Conservation (phyloP, 169 alveolate genomes). For the Plasmodium yoelii region DNA sequence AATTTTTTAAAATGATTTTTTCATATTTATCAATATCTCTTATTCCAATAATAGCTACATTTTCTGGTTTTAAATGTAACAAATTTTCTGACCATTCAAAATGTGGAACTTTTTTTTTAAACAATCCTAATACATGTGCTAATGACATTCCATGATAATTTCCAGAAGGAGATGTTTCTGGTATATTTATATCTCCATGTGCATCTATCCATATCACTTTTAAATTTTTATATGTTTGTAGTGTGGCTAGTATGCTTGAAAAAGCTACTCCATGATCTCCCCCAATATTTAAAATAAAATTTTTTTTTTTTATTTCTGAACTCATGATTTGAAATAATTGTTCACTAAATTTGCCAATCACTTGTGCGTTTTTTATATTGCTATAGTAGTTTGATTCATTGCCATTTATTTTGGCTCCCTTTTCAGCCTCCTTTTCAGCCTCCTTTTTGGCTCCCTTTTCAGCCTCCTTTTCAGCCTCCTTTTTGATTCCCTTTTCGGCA, state of each 20-base stretch:
- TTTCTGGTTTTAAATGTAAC: slow-evolving; percentile 67
- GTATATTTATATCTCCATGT: slow-evolving; percentile 84
- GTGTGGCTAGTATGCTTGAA: slow-evolving; percentile 76
- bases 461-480: no score
- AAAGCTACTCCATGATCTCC: slow-evolving; percentile 85
- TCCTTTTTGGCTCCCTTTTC: background rate
- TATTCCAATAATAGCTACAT: slow-evolving; percentile 75
- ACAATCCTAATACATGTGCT: slow-evolving; percentile 79
- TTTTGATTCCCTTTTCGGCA: background rate
- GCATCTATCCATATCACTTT: slow-evolving; percentile 86
- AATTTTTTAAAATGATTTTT: slow-evolving; percentile 54
- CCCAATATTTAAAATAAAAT: slow-evolving; percentile 79
- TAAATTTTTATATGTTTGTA: slow-evolving; percentile 65
- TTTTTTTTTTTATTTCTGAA: slow-evolving; percentile 48
- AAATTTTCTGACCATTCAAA: slow-evolving; percentile 77
- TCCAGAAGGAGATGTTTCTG: slow-evolving; percentile 80
- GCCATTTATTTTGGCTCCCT: background rate
- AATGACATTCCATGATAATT: slow-evolving; percentile 85
- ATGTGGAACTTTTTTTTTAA: slow-evolving; percentile 63
- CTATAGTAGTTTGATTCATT: slow-evolving; percentile 3
- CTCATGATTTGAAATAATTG: slow-evolving; percentile 30
- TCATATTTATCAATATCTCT: slow-evolving; percentile 79
- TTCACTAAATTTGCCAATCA: slow-evolving; percentile 44
- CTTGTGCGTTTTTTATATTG: slow-evolving; percentile 38
- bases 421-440: background rate